Base-by-base conservation (phyloP, 495 filamentous ascomycete species). In the Aspergillus sclerotioniger region DNA sequence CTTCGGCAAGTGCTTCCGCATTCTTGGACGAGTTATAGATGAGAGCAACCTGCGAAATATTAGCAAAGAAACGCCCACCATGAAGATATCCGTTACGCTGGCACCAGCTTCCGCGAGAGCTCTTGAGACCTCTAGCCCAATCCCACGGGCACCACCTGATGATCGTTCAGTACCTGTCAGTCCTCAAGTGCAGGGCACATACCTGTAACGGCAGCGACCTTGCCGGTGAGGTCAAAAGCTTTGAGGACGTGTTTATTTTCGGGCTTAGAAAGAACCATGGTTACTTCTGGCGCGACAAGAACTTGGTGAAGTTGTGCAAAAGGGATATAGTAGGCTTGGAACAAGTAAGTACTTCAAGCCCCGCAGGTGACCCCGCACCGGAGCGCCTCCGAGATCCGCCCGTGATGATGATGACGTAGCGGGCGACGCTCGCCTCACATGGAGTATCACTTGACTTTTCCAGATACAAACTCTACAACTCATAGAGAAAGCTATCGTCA, bases 101-200 rank as follows among this genome's bases (percentile, higher is more conserved):
- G 90, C 90, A 16, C 90, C 91, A 16, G 89, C 86, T 69, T 95
- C 91, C 6, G 90, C 90, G 12, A 87, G 66, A 5, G 76, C 88
- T 50, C 86, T 79, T 13, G 87, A 87, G 13, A 93, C 82, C 28
- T 86, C 86, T 2, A 89, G 78, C 3, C 91, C 91, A 62, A 96
- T 96, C 32, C 90, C 90, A 25, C 87, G 84, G 15, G 83, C 88
- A 17, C 89, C 89, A 7, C 90, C 90, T 68, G 20, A 1, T 46
- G 10, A 20, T 13, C 29, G 46, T 47, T 50, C 44, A 32, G 19
- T 28, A 35, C 5, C 15, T n/a, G 29, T 21, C 16, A 9, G 20
- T 37, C 19, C 13, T 28, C 28, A 35, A 20, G 3, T 43, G 21
- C 17, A 32, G 6, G 16, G 25, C 6, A 6, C 39, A 7, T 57